A percentile compares a stretch with the other conserved stretches of the same genome.
Conservation (phyloP, 202 grass and related monocot species). For the Zizania palustris region DNA sequence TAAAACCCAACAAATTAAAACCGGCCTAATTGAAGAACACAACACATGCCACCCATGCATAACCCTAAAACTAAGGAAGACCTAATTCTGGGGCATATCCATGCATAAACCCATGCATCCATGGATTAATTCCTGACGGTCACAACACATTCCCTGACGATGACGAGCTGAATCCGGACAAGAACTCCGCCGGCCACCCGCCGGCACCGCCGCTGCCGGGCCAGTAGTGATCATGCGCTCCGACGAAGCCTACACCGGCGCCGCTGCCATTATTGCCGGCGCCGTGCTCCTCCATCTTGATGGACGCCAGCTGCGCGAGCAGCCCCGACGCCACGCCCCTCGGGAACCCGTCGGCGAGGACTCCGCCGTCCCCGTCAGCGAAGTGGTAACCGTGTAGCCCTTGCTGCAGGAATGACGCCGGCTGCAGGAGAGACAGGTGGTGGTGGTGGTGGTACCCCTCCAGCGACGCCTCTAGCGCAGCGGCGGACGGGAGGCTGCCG, state of each 20-base stretch:
- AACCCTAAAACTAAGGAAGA: conserved; percentile 43
- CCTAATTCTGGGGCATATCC: conserved; percentile 29
- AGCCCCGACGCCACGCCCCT: conserved; percentile 65
- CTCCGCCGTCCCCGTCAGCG: conserved; percentile 46
- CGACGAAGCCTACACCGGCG: conserved; percentile 20
- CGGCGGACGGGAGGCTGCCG: conserved; percentile 36
- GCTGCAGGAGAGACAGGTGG: conserved; percentile 45
- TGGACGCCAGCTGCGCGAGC: conserved; percentile 74
- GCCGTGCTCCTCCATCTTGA: conserved; percentile 89
- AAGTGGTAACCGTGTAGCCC: conserved; percentile 71
- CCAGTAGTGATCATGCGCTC: conserved; percentile 50
- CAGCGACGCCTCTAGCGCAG: conserved; percentile 52
- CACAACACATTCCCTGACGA: conserved; percentile 85
- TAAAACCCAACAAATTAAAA: conserved; percentile 34
- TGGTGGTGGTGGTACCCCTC: conserved; percentile 61
- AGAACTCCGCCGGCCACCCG: conserved; percentile 73
- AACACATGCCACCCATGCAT: conserved; percentile 17
- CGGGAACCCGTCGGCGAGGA: conserved; percentile 53
- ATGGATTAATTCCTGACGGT: not conserved
- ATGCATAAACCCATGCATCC: not conserved
- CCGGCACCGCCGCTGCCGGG: conserved; percentile 28
- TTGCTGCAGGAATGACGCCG: conserved; percentile 54
- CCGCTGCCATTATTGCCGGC: not conserved
- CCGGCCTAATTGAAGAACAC: conserved; percentile 47
- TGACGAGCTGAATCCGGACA: conserved; percentile 78